Evolutionary conservation across 495 filamentous ascomycete genomes (phyloP), one percentile per base, ranked within the genome.

Genomic region (Trypethelium eluteriae): DNA sequence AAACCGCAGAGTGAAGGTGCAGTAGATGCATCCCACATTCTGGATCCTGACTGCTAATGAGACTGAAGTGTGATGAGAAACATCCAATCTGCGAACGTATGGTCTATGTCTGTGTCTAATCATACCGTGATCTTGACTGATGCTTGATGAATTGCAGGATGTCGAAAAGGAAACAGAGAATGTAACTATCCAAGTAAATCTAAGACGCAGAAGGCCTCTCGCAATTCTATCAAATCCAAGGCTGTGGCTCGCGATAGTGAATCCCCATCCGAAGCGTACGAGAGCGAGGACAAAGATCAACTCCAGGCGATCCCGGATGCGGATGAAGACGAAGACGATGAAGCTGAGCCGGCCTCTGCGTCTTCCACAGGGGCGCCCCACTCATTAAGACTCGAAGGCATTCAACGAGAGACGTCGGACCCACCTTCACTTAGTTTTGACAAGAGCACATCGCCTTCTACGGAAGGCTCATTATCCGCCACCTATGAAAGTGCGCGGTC

Each of bases 11-110:
- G 92, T 98, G 65, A 98, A 98, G 85, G 90, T 91, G 81, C 68
- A 63, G 50, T 64, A 38, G 47, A 63, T 53, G 38, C 62, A 66
- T 56, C 12, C 12, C 38, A 53, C 71, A 50, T 69, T 70, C 38
- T 63, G 32, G 39, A 32, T 38, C 56, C 14, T 16, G 12, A 62
- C 66, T 57, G 65, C 67, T 59, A 61, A 69, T 61, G 50, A 53
- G 63, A 61, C 64, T 50, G n/a, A 63, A 92, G 88, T 96, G 91
- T 74, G 91, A 96, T 71, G 93, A 96, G 74, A 82, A 78, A 39
- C 92, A 86, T 72, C 94, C 94, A 34, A 77, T 90, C 41, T 98
- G 94, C 76, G 92, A 98, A 74, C 81, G 91, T 93, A 65, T 56
- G 66, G 39, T 39, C 44, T 32, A 36, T 25, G 6, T 2, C 12